A percentile compares a stretch with the other conserved stretches of the same genome.
Evolutionary conservation across 768 basidiomycete species (phyloP).

Genomic region (Amanita subjunquillea): DNA sequence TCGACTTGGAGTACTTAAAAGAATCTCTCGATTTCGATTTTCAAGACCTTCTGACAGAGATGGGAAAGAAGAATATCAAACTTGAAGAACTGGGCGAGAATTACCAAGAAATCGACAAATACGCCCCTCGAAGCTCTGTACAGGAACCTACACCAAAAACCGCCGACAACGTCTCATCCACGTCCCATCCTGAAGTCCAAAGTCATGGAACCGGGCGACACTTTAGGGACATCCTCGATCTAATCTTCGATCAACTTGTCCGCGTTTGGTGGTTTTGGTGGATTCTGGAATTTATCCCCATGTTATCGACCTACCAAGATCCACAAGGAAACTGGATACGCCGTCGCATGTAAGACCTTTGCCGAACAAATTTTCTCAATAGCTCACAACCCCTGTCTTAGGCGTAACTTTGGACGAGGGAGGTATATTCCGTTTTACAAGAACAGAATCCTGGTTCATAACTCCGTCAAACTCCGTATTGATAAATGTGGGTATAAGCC

Average conservation of each 20-base stretch:
- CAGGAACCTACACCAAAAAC: background rate
- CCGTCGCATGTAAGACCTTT: constrained; percentile 13
- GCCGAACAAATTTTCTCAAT: too few relatives aligned
- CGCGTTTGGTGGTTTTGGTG: constrained; percentile 14
- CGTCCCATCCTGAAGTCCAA: background rate
- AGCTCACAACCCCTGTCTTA: background rate
- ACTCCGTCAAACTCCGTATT: constrained; percentile 12
- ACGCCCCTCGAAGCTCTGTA: background rate
- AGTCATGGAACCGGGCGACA: background rate
- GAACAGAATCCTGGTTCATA: constrained; percentile 15
- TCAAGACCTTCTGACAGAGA: constrained; percentile 2
- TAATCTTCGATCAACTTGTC: constrained; percentile 14
- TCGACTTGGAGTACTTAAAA: constrained; percentile 12
- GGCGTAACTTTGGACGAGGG: constrained; percentile 19
- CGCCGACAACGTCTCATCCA: background rate
- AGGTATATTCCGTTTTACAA: constrained; percentile 17
- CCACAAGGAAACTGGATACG: constrained; percentile 15
- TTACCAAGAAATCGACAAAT: constrained; percentile 1
- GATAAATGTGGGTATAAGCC: background rate
- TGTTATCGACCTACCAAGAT: constrained; percentile 14
- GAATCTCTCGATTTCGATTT: constrained; percentile 12
- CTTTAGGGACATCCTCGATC: constrained; percentile 9
- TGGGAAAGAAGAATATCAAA: background rate
- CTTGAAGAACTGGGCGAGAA: background rate
- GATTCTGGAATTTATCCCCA: constrained; percentile 15